Evolutionary conservation across 441 rosid genomes (phyloP).

Genomic region (Corymbia calophylla): DNA sequence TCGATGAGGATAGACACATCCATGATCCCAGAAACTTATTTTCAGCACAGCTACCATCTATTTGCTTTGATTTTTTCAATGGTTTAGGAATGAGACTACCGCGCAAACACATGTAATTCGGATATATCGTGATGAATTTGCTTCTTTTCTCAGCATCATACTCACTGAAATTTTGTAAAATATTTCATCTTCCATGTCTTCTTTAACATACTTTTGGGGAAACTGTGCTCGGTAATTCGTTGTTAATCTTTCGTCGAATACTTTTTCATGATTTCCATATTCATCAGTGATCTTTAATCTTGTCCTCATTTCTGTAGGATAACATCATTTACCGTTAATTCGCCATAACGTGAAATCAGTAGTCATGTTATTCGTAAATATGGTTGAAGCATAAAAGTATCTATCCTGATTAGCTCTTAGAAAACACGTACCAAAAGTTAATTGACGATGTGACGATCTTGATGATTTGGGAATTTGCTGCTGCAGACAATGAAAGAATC

Average conservation of each 20-base stretch:
- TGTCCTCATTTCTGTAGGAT: background rate
- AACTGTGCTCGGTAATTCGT: background rate
- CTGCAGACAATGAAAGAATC: slow-evolving; percentile 23
- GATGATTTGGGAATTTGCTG: background rate
- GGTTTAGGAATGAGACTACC: background rate
- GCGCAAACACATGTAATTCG: background rate
- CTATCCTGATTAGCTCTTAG: background rate
- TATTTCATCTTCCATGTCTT: background rate
- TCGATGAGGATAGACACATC: background rate
- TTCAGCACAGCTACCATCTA: background rate
- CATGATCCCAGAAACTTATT: background rate
- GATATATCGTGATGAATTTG: background rate
- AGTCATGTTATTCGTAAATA: background rate
- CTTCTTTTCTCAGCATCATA: background rate
- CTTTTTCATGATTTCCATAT: background rate
- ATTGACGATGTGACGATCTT: background rate
- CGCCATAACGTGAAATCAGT: background rate
- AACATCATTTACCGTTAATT: background rate
- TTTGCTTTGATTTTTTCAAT: background rate
- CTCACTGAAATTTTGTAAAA: background rate
- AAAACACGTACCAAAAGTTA: background rate
- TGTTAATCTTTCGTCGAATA: background rate
- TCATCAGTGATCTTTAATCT: background rate
- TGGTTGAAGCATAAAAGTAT: background rate
- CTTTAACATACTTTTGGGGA: background rate